Evolutionary conservation across 495 filamentous ascomycete species (phyloP).

Genomic region (Astrothelium subdiscretum): DNA sequence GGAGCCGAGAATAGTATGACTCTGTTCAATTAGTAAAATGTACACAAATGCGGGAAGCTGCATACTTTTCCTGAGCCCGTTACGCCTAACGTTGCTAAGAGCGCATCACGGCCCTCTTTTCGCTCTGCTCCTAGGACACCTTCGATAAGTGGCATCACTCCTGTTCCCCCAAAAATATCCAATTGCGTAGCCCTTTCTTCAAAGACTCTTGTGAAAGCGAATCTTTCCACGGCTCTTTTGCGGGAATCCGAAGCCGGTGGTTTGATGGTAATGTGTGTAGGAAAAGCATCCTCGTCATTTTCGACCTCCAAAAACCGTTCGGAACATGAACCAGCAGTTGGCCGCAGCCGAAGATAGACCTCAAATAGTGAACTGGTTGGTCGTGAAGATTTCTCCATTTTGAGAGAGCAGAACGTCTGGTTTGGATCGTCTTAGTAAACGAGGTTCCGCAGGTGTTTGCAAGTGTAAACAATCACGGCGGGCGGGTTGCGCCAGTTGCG

Average conservation of each 20-base stretch:
- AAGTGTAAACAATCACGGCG: neutral
- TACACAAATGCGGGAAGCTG: neutral
- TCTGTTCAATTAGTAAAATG: slow-evolving; percentile 39
- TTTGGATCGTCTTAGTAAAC: neutral
- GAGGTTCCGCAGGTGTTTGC: neutral
- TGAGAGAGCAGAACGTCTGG: neutral
- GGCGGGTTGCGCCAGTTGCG: neutral
- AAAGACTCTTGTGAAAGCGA: slow-evolving; percentile 89
- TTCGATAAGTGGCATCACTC: slow-evolving; percentile 61
- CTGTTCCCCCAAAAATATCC: slow-evolving; percentile 76
- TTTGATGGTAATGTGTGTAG: slow-evolving; percentile 79
- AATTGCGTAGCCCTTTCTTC: slow-evolving; percentile 74
- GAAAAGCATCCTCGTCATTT: slow-evolving; percentile 24
- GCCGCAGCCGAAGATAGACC: slow-evolving; percentile 83
- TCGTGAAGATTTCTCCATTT: slow-evolving; percentile 14
- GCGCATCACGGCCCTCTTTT: slow-evolving; percentile 72
- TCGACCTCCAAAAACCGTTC: slow-evolving; percentile 78
- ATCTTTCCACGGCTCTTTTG: slow-evolving; percentile 80
- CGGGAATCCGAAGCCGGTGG: slow-evolving; percentile 63
- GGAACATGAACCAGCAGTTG: slow-evolving; percentile 36
- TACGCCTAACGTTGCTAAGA: slow-evolving; percentile 86
- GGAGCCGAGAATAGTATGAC: slow-evolving; percentile 92
- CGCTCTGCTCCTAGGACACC: slow-evolving; percentile 58
- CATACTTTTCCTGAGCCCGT: slow-evolving; percentile 91
- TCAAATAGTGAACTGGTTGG: slow-evolving; percentile 63